Percentiles rank a stretch among this genome's conserved stretches.
Evolutionary conservation across 1,284 basidiomycete genomes (phyloP).

Genomic region (Peniophora sp.): DNA sequence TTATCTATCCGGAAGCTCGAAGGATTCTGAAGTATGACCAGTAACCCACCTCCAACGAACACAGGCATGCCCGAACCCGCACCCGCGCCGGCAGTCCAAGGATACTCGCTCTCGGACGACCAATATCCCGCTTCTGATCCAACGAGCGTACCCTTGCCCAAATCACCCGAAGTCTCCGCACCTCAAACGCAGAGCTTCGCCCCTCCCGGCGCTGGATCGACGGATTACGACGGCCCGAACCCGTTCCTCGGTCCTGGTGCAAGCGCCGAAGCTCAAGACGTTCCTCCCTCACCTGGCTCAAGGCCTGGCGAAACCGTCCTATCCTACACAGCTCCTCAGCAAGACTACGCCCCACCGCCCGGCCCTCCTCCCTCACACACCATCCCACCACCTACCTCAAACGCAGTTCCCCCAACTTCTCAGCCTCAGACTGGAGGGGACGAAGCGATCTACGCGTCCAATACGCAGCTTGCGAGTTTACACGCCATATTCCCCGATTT

Average conservation of each 20-base stretch:
- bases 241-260: background rate
- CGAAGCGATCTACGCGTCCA: conserved; percentile 8
- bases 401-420: too few species aligned
- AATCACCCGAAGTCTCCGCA: background rate
- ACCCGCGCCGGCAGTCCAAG: background rate
- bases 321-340: too few species aligned
- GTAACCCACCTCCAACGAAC: background rate
- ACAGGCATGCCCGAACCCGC: background rate
- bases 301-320: too few species aligned
- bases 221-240: background rate
- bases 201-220: background rate
- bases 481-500: conserved; percentile 76
- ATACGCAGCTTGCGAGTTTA: conserved; percentile 47
- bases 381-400: too few species aligned
- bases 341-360: too few species aligned
- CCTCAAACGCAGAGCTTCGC: background rate
- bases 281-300: too few species aligned
- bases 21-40: too few species aligned
- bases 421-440: background rate
- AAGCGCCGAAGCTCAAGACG: background rate
- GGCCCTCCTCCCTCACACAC: too few species aligned
- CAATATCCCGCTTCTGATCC: background rate
- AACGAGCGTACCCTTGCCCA: background rate
- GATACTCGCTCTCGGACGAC: background rate
- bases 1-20: too few species aligned